Percentiles rank a stretch among this genome's conserved stretches.
Evolutionary conservation across 75 land plant species (phyloP).

Genomic region (Gnetum montanum): DNA sequence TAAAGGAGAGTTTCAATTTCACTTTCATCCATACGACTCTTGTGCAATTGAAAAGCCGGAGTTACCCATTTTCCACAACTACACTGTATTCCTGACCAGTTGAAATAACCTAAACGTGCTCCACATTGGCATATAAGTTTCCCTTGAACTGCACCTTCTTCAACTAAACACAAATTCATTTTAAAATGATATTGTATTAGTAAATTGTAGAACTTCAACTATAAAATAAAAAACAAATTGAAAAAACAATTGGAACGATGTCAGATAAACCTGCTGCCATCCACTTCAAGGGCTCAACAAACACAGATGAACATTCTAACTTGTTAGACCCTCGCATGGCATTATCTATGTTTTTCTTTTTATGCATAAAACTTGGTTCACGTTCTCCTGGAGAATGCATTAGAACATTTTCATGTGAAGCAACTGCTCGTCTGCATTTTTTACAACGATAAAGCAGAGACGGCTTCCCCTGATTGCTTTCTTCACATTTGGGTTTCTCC

Average conservation of each 20-base stretch:
- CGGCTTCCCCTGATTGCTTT: constrained; percentile 20
- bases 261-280: constrained; percentile 87
- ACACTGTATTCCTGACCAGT: constrained; percentile 80
- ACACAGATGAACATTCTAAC: constrained; percentile 64
- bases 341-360: constrained; percentile 27
- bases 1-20: too few species aligned
- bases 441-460: constrained; percentile 59
- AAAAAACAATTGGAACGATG: too few species aligned
- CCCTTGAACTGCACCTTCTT: constrained; percentile 65
- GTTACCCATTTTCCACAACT: constrained; percentile 81
- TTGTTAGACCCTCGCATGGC: constrained; percentile 6
- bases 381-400: constrained; percentile 53
- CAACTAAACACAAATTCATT: constrained; percentile 41
- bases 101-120: constrained; percentile 69
- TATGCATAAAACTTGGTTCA: constrained; percentile 48
- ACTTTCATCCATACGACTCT: constrained; percentile 54
- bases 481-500: too few species aligned
- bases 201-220: not conserved
- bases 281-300: constrained; percentile 92
- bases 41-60: constrained; percentile 81
- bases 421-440: constrained; percentile 73
- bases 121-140: constrained; percentile 73
- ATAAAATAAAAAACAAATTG: too few species aligned
- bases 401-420: constrained; percentile 55
- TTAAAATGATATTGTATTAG: not conserved